Evolutionary conservation across 345 rosid species (phyloP).

Genomic region (Gossypium anomalum): DNA sequence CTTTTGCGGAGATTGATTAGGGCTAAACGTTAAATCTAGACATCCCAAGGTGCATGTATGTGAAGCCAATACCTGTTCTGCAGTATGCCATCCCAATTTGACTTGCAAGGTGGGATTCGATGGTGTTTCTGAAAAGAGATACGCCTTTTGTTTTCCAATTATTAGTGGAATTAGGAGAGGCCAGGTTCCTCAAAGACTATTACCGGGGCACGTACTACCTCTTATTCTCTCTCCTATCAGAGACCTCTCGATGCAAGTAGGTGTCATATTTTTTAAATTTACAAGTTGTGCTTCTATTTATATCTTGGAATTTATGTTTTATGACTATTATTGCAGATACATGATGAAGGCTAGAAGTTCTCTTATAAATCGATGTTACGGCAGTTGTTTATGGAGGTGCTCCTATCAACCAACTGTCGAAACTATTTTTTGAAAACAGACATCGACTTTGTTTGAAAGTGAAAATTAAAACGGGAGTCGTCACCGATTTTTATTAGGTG

Average conservation of each 20-base stretch:
- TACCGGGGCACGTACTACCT: conserved; percentile 82
- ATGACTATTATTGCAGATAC: conserved; percentile 55
- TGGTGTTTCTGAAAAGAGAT: conserved; percentile 98
- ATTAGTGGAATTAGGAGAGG: conserved; percentile 83
- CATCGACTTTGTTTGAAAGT: too few relatives aligned
- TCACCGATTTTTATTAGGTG: too few relatives aligned
- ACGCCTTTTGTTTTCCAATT: conserved; percentile 92
- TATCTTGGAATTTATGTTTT: not conserved
- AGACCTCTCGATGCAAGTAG: conserved; percentile 88
- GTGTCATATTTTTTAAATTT: conserved; percentile 18
- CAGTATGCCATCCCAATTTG: conserved; percentile 86
- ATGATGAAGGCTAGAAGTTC: conserved; percentile 90
- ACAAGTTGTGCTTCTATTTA: not conserved
- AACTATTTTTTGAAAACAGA: too few relatives aligned
- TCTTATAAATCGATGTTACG: conserved; percentile 91
- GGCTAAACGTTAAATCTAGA: conserved; percentile 79
- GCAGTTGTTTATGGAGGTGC: conserved; percentile 99
- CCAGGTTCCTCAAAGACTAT: conserved; percentile 48
- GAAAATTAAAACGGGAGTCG: too few relatives aligned
- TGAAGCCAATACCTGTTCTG: conserved; percentile 93
- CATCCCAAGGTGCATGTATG: conserved; percentile 85
- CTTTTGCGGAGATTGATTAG: conserved; percentile 83
- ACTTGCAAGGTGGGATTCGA: conserved; percentile 76
- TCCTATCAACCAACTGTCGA: conserved; percentile 82
- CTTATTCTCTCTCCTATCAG: conserved; percentile 95